Evolutionary conservation across 441 rosid genomes (phyloP).

Genomic region (Breynia disticha): DNA sequence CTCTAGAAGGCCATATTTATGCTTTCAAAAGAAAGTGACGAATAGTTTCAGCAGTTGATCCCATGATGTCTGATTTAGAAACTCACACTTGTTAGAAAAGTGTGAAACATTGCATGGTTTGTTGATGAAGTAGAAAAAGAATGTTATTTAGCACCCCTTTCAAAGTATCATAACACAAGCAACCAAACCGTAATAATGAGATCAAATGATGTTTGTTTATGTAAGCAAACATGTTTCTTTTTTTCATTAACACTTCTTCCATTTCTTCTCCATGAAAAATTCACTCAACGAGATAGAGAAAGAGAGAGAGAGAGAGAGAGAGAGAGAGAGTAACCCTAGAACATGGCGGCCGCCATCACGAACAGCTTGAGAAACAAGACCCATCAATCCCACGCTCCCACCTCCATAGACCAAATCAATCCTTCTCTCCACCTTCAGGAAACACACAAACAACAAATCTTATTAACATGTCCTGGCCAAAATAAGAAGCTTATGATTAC

Average conservation of each 20-base stretch:
- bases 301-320: constrained; percentile 12
- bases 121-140: constrained; percentile 3
- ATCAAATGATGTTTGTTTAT: constrained; percentile 22
- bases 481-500: no score
- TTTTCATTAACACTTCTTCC: constrained; percentile 1
- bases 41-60: constrained; percentile 31
- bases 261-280: not conserved
- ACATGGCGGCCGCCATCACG: constrained; percentile 99
- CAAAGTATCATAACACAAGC: constrained; percentile 1
- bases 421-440: constrained; percentile 81
- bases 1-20: not conserved
- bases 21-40: not conserved
- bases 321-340: constrained; percentile 65
- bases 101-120: constrained; percentile 24
- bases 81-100: constrained; percentile 17
- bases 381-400: constrained; percentile 98
- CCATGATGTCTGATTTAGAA: constrained; percentile 34
- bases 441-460: constrained; percentile 21
- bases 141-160: not conserved
- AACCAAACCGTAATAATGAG: not conserved
- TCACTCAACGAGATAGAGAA: not conserved
- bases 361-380: constrained; percentile 96
- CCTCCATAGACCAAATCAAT: constrained; percentile 98
- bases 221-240: not conserved
- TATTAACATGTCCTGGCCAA: constrained; percentile 28